Evolutionary conservation across 495 filamentous ascomycete genomes (phyloP).

Genomic region (Bacidia gigantensis): DNA sequence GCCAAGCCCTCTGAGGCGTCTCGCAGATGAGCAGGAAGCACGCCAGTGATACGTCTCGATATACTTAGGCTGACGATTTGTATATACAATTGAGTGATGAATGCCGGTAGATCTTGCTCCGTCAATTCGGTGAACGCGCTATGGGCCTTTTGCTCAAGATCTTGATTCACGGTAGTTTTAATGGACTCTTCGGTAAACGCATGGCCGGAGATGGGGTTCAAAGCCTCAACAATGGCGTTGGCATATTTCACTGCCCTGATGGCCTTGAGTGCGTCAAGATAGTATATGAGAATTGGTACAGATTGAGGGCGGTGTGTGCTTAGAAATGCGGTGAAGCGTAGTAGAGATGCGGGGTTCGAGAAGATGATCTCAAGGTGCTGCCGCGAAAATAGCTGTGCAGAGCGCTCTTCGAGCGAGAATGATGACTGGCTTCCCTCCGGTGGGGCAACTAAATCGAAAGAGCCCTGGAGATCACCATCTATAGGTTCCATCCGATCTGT

Average conservation of each 20-base stretch:
- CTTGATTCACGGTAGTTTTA: constrained; percentile 34
- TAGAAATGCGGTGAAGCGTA: constrained; percentile 50
- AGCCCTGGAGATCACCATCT: constrained; percentile 15
- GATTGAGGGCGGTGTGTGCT: constrained; percentile 61
- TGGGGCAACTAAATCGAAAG: constrained; percentile 19
- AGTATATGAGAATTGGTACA: constrained; percentile 54
- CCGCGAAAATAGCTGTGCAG: constrained; percentile 49
- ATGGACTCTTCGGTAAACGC: constrained; percentile 31
- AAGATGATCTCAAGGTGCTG: constrained; percentile 47
- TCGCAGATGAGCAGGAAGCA: constrained; percentile 39
- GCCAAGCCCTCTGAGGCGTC: constrained; percentile 58
- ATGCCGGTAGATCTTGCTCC: constrained; percentile 59
- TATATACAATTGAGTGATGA: constrained; percentile 49
- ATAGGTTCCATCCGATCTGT: constrained; percentile 17
- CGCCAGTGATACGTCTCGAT: constrained; percentile 42
- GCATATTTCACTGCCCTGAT: constrained; percentile 57
- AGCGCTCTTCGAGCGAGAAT: constrained; percentile 40
- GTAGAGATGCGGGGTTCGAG: constrained; percentile 54
- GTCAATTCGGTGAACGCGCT: constrained; percentile 47
- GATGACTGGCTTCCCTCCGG: constrained; percentile 9
- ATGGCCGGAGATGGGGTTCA: constrained; percentile 34
- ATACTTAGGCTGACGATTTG: constrained; percentile 46
- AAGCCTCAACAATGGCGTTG: constrained; percentile 45
- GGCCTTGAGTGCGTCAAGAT: constrained; percentile 53
- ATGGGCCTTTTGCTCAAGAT: constrained; percentile 44